phyloP scores from a whole-genome alignment of 495 filamentous ascomycete genomes.

The Zalerion maritima region DNA sequence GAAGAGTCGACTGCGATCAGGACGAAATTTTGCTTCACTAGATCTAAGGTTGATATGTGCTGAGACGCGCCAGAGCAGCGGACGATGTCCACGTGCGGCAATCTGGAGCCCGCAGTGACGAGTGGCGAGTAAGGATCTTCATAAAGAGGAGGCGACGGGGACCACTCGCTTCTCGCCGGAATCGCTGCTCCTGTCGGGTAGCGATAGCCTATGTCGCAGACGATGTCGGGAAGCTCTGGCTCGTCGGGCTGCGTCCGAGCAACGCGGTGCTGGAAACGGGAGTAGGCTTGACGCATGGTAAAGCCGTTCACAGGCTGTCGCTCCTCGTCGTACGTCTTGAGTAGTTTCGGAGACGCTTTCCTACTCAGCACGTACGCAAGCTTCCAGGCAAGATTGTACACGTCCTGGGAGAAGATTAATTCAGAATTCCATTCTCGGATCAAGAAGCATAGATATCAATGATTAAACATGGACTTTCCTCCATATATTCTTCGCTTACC shows the following conservation, averaged over 20 bases:
- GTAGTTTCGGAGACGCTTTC: constrained; percentile 1
- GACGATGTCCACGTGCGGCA: constrained; percentile 1
- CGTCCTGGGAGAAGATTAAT: constrained; percentile 25
- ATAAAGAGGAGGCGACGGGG: too few relatives aligned
- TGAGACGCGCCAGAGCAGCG: constrained; percentile 1
- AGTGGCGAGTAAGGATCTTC: constrained; percentile 3
- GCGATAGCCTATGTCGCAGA: constrained; percentile 5
- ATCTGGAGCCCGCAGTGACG: constrained; percentile 2
- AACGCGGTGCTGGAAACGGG: constrained; percentile 1
- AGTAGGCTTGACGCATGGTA: constrained; percentile 3
- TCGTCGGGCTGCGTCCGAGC: constrained; percentile 1
- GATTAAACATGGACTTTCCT: neutral
- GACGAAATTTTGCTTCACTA: constrained; percentile 4
- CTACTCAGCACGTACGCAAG: constrained; percentile 19
- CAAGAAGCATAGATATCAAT: constrained; percentile 1
- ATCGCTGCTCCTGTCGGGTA: constrained; percentile 3
- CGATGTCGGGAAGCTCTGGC: constrained; percentile 3
- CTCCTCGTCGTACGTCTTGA: constrained; percentile 3
- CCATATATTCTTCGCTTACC: neutral
- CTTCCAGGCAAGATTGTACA: constrained; percentile 46
- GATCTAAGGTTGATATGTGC: constrained; percentile 2
- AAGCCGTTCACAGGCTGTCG: constrained; percentile 1
- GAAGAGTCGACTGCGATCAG: constrained; percentile 2
- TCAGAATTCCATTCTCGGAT: constrained; percentile 3
- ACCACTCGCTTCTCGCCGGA: constrained; percentile 1